A percentile compares a stretch with the other conserved stretches of the same genome.
These are phyloP conservation scores for Syzygium jambos DNA, from an alignment of 345 rosid species.

Conservation along the genomic window DNA sequence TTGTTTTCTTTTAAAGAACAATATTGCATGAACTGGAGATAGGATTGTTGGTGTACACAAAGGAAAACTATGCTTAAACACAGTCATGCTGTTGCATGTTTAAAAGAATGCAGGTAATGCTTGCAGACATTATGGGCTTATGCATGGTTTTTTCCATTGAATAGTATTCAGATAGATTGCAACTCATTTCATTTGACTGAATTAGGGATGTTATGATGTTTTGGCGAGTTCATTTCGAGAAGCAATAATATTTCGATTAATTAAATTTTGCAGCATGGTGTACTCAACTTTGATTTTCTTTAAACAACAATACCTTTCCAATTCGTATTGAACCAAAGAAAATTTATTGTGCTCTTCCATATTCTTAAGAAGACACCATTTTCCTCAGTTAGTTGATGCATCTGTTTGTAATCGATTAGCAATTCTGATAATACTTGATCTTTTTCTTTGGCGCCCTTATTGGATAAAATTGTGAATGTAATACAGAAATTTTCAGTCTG, in stretches of 20 bases:
- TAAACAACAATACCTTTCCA: background rate
- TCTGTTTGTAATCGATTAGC: background rate
- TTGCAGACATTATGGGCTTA: background rate
- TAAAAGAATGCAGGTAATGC: background rate
- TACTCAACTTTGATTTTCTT: background rate
- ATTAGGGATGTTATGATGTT: background rate
- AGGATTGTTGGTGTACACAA: background rate
- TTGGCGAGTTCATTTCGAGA: background rate
- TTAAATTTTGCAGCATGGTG: background rate
- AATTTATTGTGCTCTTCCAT: background rate
- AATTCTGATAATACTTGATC: background rate
- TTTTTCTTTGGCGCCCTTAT: background rate
- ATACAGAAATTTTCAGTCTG: background rate
- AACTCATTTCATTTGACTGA: background rate
- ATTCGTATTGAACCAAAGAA: background rate
- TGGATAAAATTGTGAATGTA: background rate
- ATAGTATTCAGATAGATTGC: background rate
- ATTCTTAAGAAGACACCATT: background rate
- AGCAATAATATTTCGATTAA: background rate
- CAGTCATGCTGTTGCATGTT: background rate
- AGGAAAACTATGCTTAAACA: background rate
- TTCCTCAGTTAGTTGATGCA: background rate
- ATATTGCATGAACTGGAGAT: background rate
- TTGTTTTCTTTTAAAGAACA: background rate
- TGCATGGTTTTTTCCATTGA: background rate